Conservation (phyloP, 169 alveolate genomes). For the Plasmodium vinckei region DNA sequence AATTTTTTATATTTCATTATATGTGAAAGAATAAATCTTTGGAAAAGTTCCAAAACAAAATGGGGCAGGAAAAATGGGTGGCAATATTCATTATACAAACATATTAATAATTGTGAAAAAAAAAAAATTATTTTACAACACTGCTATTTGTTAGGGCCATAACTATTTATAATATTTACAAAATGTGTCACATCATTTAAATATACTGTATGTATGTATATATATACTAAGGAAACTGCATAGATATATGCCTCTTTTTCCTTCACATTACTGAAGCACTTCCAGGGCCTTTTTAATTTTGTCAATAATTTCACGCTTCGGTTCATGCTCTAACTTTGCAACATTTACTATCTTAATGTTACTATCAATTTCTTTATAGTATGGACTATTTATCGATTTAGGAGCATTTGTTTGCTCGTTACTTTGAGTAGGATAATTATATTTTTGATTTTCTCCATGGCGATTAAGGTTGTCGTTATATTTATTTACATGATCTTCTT, state of each 20-base stretch:
- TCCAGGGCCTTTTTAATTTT: conserved; percentile 37
- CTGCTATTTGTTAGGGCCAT: no score
- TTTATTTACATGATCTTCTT: background rate
- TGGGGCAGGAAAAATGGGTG: no score
- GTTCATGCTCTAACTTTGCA: conserved; percentile 17
- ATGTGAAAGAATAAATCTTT: no score
- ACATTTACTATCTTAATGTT: conserved; percentile 29
- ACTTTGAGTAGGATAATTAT: background rate
- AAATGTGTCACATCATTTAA: no score
- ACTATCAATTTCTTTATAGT: background rate
- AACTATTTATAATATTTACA: no score
- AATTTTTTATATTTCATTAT: no score
- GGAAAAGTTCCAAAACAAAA: no score
- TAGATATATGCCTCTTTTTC: background rate
- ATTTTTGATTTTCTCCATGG: background rate
- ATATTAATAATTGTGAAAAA: no score
- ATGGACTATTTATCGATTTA: background rate
- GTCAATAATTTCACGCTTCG: conserved; percentile 21
- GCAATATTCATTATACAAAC: no score
- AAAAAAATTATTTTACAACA: no score
- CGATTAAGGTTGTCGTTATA: background rate
- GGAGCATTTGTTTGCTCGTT: background rate
- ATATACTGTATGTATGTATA: no score
- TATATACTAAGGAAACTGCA: no score
- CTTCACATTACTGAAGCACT: conserved; percentile 14